Base-by-base conservation (phyloP, 257 asterid species). In the Anisodus acutangulus region DNA sequence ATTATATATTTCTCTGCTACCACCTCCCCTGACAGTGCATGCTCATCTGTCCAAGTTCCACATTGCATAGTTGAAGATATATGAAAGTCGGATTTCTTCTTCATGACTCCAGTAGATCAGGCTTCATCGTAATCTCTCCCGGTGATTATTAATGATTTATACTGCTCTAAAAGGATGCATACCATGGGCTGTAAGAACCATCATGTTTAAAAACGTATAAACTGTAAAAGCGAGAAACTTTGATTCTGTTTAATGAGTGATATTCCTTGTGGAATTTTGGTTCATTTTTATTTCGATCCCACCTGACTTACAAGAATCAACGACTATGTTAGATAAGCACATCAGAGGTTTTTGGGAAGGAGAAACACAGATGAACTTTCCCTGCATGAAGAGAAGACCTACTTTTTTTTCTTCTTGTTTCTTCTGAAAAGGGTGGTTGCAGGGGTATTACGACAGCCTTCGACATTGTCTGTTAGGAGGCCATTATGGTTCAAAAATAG, bases 51-150 rank as follows among this genome's bases (percentile, higher is more conserved):
- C 78, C 78, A 39, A 69, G 15, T 69, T 35, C 53, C 78, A 69
- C 78, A 39, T 15, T 69, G 78, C 78, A 69, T 37, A 15, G 53
- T 69, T 69, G 78, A 69, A 39, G 78, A 53, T 69, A 69, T 69
- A 37, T 39, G 8, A 13, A 35, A 13, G 74, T 13, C 6, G 13
- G 49, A 16, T 68, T 68, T 68, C 22, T 35, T 67, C 74, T 37
- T 37, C 76, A 68, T 68, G 76, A 68, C 22, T 68, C 76, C 76
- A 13, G 26, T 68, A n/a, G 76, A 68, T 11, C 51, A 68, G 51
- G 76, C 51, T 37, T 68, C 51, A 37, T 37, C 72, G 51, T 31
- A 37, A 68, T 68, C 45, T 35, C 22, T 4, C 12, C 13, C 6
- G 12, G 22, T 68, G 49, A 68, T 68, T 37, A 68, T 68, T 68